Conservation (phyloP, 106 monocot species). For the Triglochin maritima region DNA sequence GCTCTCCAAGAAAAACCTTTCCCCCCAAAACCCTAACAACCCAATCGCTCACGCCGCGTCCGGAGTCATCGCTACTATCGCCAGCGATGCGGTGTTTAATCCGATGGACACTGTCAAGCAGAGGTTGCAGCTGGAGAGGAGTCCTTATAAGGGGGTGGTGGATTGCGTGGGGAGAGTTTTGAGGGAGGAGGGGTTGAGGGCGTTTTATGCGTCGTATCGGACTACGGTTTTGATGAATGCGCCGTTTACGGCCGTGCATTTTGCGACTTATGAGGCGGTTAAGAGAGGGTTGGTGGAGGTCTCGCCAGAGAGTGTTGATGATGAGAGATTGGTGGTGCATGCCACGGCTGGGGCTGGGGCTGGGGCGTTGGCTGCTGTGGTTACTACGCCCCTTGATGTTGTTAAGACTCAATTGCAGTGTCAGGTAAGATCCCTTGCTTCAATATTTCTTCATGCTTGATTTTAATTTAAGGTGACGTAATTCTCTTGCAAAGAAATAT, state of each 20-base stretch:
- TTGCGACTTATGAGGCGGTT: conserved; percentile 73
- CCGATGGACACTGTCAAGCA: conserved; percentile 90
- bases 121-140: conserved; percentile 59
- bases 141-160: conserved; percentile 61
- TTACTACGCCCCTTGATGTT: conserved; percentile 83
- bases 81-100: conserved; percentile 68
- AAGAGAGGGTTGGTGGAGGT: conserved; percentile 52
- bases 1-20: conserved; percentile 28
- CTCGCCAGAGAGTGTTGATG: conserved; percentile 25
- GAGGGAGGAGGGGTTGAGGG: conserved; percentile 62
- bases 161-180: conserved; percentile 56
- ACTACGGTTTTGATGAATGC: conserved; percentile 88
- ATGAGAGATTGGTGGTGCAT: conserved; percentile 52
- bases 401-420: conserved; percentile 84
- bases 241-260: conserved; percentile 76
- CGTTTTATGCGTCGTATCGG: conserved; percentile 53
- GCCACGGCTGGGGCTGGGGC: conserved; percentile 75
- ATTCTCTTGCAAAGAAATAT: too few relatives aligned
- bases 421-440: conserved; percentile 42
- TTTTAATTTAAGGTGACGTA: too few relatives aligned
- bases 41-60: conserved; percentile 36
- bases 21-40: conserved; percentile 20
- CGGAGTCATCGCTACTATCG: conserved; percentile 65
- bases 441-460: too few relatives aligned
- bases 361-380: conserved; percentile 50